Evolutionary conservation across 495 filamentous ascomycete species (phyloP), one percentile per base, ranked within the genome.

Genomic region (Tuber borchii): DNA sequence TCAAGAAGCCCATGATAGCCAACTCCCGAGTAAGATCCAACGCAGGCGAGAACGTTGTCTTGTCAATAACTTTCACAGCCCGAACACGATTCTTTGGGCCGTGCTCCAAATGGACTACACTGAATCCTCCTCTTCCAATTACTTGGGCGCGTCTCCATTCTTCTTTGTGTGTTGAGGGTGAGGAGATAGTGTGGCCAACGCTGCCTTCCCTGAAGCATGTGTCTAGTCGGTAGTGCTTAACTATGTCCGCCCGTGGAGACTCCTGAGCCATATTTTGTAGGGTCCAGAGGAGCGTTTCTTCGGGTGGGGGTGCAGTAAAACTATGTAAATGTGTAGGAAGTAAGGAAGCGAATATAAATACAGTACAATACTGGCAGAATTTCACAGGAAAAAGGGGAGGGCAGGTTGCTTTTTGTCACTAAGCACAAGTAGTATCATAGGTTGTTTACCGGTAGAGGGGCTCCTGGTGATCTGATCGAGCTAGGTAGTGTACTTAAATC

Each of bases 61-160:
- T 74, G 10, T 43, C 56, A 39, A 74, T 71, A 20, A 44, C 40
- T 2, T 74, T 74, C n/a, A 74, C 56, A 42, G 73, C 73, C 14
- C 73, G 46, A 26, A 74, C 19, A 7, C 20, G 16, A 17, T 69
- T 69, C 26, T 70, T 74, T 37, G 69, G 65, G 31, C 70, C 73
- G 9, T 51, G 7, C 46, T 71, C 73, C 37, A 74, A 48, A 43
- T 69, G 70, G 31, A 74, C 73, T 7, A 44, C 46, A n/a, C 56
- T 65, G 31, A 71, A 74, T 0, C 65, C 73, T 1, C 73, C 73
- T 20, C 73, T 44, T 17, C 46, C 73, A 39, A 74, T 26, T n/a
- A 74, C 42, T 37, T 70, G 46, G 22, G 70, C 65, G 16, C 61
- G 44, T 20, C 68, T 70, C 73, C 73, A 74, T 37, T 34, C 46